phyloP scores from a whole-genome alignment of 1,284 basidiomycete species.

The Hortiboletus rubellus region DNA sequence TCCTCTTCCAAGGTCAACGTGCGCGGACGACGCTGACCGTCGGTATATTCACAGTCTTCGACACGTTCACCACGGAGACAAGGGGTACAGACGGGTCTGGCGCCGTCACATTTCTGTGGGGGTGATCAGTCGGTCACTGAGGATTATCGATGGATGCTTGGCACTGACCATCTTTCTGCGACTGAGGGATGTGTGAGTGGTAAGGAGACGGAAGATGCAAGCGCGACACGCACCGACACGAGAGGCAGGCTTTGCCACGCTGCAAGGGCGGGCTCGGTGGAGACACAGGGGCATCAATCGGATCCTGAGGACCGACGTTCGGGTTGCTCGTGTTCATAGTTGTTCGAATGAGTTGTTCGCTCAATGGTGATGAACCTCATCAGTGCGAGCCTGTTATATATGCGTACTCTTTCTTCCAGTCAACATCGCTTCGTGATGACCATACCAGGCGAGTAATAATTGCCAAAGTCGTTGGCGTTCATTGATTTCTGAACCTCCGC shows the following conservation, averaged over 20 bases:
- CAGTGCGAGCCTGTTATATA: conserved; percentile 18
- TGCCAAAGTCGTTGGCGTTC: not conserved
- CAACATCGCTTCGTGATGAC: not conserved
- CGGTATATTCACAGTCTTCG: conserved; percentile 46
- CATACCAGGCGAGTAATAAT: conserved; percentile 2
- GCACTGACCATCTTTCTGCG: conserved; percentile 41
- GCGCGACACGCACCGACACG: conserved; percentile 25
- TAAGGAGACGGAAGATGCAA: too few relatives aligned
- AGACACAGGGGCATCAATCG: not conserved
- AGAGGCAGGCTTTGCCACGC: conserved; percentile 34
- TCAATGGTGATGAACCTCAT: not conserved
- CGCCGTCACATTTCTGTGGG: conserved; percentile 43
- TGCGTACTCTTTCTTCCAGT: not conserved
- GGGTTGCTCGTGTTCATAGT: not conserved
- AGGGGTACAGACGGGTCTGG: conserved; percentile 39
- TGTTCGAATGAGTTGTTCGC: not conserved
- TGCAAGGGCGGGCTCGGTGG: conserved; percentile 20
- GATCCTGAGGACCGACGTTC: conserved; percentile 3
- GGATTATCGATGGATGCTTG: too few relatives aligned
- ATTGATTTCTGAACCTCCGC: not conserved
- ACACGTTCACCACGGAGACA: conserved; percentile 37
- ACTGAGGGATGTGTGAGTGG: conserved; percentile 19
- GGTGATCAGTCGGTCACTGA: not conserved
- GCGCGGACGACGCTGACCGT: conserved; percentile 36
- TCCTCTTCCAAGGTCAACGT: conserved; percentile 42